Base-by-base conservation (phyloP, 179 eudicot species). In the Camellia oleifera region DNA sequence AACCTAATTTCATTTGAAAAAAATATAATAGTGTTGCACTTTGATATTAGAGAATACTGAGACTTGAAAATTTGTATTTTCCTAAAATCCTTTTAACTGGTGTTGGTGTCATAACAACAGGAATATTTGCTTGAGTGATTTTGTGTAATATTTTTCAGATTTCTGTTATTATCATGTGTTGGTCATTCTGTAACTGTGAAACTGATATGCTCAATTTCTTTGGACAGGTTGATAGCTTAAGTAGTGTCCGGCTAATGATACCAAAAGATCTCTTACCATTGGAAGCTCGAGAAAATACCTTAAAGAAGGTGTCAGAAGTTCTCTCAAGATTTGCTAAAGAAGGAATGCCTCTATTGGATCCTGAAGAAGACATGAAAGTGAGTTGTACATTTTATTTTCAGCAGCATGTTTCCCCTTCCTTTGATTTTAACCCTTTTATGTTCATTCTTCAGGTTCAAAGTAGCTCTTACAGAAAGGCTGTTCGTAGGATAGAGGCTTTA, bases 341-440 rank as follows among this genome's bases (percentile, higher is more conserved):
- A 58, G 98, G 95, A 77, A 84, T 92, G 80, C 99, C 99, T 72
- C 88, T 88, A 74, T 86, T 95, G 71, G 98, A 94, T 84, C 98
- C 98, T 74, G 92, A 94, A 88, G 98, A 92, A 90, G 99, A 95
- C 90, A 90, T 95, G 98, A 94, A 95, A 93, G 99, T 92, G 64
- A 58, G 54, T 10, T 74, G 77, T 10, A 12, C 52, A 13, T 56
- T n/a, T n/a, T 4, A 45, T 62, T 53, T 12, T 71, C 67, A 17
- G 7, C 32, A 8, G 44, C 18, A 70, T 79, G 1, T 75, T 65
- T 65, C 9, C 7, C 57, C 44, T 54, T 12, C 74, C 7, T 46
- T 40, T 54, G 52, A 44, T 76, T 69, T 53, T 79, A n/a, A 61
- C 72, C 26, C 46, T n/a, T 40, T 69, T 40, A 0, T 85, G 23